Evolutionary conservation across 2,329 filamentous ascomycete genomes (phyloP), one percentile per base, ranked within the genome.

Genomic region (Penicillium sp.): DNA sequence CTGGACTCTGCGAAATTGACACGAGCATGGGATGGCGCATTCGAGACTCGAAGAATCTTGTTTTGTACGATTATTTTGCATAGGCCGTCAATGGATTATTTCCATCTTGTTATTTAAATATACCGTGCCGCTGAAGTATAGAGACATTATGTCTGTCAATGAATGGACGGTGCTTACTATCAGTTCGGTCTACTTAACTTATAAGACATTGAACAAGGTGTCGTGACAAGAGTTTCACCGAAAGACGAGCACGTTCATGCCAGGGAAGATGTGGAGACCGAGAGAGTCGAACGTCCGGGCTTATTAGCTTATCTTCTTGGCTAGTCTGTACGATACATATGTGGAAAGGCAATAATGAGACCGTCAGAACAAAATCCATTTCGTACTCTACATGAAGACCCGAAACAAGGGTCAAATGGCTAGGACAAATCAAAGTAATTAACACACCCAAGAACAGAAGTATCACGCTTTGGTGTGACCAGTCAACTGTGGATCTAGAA

Each of bases 371-470:
- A n/a, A 38, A 49, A 45, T 51, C 26, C 49, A 42, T 59, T 60
- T 62, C 59, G 57, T 62, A 57, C 47, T 61, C 49, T 61, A 61
- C 58, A 61, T 58, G 28, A 57, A 54, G 18, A 44, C 51, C 47
- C 49, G 50, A 49, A 49, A 57, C 21, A 42, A 16, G 45, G 33
- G 28, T 43, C 38, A 31, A 51, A 45, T 41, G 39, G 44, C 47
- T 47, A 24, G 26, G 34, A 55, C 44, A 49, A 46, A 49, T 43
- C 49, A 59, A 59, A 51, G 44, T 57, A 54, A 52, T 49, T 49
- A 55, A 60, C 39, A 60, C 52, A 60, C 49, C 31, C 38, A 51
- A 49, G 51, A 61, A 58, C 33, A 31, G 33, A 39, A 51, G 46
- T 18, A 24, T 16, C 24, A 45, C 23, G 41, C 33, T 28, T 36